A percentile compares a stretch with the other conserved stretches of the same genome.
phyloP scores from a whole-genome alignment of 495 filamentous ascomycete species.

The Zalerion maritima region DNA sequence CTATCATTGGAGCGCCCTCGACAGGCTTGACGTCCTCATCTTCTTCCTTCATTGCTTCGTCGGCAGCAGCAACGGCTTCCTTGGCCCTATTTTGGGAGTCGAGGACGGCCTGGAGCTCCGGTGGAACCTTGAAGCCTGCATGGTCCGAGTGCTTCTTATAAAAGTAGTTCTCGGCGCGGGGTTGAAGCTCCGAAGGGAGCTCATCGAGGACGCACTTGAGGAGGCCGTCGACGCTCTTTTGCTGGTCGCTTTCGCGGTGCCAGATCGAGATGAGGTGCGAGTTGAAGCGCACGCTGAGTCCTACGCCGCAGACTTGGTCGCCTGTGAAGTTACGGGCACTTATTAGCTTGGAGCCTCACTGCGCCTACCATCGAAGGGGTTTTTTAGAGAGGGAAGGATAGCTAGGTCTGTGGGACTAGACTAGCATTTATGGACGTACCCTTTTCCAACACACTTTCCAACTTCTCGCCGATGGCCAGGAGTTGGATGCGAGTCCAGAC shows the following conservation, averaged over 20 bases:
- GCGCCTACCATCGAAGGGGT: neutral
- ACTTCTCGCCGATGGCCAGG: conserved; percentile 70
- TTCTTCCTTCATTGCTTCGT: no score
- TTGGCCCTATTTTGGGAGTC: conserved; percentile 30
- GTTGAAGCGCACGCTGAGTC: conserved; percentile 58
- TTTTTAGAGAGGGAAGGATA: conserved; percentile 1
- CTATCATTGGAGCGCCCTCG: no score
- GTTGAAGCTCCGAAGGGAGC: conserved; percentile 50
- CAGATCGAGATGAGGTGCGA: conserved; percentile 71
- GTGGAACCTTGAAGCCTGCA: conserved; percentile 39
- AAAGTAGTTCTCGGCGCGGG: conserved; percentile 56
- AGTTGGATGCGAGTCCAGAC: conserved; percentile 71
- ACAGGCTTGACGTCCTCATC: no score
- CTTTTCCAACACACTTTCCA: conserved; percentile 60
- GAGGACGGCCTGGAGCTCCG: conserved; percentile 32
- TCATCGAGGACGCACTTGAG: conserved; percentile 52
- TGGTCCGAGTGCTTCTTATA: conserved; percentile 46
- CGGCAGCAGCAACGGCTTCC: conserved; percentile 20
- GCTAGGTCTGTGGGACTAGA: no score
- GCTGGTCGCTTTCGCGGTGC: conserved; percentile 66
- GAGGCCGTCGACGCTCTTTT: conserved; percentile 57
- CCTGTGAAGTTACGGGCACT: conserved; percentile 23
- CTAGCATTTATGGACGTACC: conserved; percentile 34
- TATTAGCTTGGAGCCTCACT: neutral
- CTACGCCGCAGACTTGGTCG: conserved; percentile 69